phyloP scores from a whole-genome alignment of 208 protist genomes.

The Trichomonas gallinae region DNA sequence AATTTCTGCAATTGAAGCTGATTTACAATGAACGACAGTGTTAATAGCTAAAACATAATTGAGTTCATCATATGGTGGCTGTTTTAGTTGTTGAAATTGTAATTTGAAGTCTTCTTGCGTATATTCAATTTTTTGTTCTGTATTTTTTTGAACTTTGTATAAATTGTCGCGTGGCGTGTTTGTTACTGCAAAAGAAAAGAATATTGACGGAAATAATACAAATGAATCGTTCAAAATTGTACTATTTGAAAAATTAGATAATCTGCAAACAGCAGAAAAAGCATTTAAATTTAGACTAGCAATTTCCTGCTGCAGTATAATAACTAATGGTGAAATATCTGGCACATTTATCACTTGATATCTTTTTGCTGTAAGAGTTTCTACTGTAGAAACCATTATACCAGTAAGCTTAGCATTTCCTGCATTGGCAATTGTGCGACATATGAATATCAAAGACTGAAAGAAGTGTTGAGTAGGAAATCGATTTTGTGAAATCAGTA shows the following conservation, averaged over 20 bases:
- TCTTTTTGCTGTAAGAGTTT: not conserved
- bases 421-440: not conserved
- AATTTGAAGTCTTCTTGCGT: not conserved
- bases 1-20: not conserved
- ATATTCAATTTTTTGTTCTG: not conserved
- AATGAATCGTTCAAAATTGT: not conserved
- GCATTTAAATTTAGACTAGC: not conserved
- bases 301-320: not conserved
- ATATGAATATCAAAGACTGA: not conserved
- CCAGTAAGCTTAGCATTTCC: not conserved
- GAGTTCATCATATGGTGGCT: not conserved
- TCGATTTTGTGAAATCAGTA: not conserved
- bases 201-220: not conserved
- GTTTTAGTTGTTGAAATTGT: not conserved
- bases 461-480: not conserved
- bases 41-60: not conserved
- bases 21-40: not conserved
- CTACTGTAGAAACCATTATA: not conserved
- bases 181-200: not conserved
- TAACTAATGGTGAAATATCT: not conserved
- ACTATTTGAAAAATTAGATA: not conserved
- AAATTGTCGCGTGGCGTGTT: not conserved
- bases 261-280: not conserved
- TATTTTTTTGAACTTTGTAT: not conserved
- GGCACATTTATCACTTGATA: not conserved